Evolutionary conservation across 768 basidiomycete species (phyloP), one percentile per base, ranked within the genome.

Genomic region (Lentinula boryana): DNA sequence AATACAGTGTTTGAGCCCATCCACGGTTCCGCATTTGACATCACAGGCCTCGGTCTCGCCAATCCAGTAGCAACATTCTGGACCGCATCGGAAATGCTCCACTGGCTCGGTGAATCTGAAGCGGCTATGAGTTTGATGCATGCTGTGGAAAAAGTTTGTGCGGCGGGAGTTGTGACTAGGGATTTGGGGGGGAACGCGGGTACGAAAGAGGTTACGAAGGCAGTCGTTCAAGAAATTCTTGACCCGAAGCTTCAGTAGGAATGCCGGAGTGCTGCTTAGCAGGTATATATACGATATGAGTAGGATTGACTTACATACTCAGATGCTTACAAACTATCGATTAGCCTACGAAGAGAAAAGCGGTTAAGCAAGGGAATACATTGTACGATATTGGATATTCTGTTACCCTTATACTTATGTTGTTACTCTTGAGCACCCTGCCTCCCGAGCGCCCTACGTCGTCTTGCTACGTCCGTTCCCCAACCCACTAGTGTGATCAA

Each of bases 21-120:
- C 10, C 82, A 84, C 63, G 83, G 83, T 13, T 80, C 81, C 32
- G 83, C 83, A 1, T 82, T 82, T 13, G 83, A 84, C 66, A 84
- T 84, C 60, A 79, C 77, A 10, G 82, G 82, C 16, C 76, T 74
- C 66, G 79, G 78, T 0, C 78, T 83, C 41, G 80, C 83, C 1
- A 84, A 84, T 63, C 83, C 83, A 1, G 71, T 84, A 18, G 83
- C 77, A 4, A 80, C 82, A 68, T 80, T 84, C 59, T 83, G 81
- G 83, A 70, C 71, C 13, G 80, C 80, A 0, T 75, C 78, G 21
- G 80, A 82, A 70, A 83, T 84, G 83, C 75, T 84, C 7, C 65
- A 71, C 31, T 76, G 72, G 70, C 65, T 78, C 1, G 80, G 69
- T 50, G 78, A 75, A 68, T 76, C 71, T 52, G 69, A 75, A 16